These are phyloP conservation scores for Penicillium tannophilum DNA, from an alignment of 495 filamentous ascomycete genomes.

Conservation along the genomic window DNA sequence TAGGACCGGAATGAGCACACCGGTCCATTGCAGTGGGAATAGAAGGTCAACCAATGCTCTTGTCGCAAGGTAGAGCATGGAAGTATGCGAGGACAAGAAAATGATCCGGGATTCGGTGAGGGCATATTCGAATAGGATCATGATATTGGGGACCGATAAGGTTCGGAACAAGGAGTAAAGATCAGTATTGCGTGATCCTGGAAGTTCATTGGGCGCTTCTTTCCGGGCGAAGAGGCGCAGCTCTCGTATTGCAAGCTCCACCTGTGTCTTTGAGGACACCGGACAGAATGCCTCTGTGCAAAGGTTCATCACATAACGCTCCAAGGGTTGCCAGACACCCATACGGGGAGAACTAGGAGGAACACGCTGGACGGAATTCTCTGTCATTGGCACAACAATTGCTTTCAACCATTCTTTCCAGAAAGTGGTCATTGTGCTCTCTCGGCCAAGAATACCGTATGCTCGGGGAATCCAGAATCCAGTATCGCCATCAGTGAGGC, in stretches of 20 bases:
- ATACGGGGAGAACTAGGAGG: conserved; percentile 86
- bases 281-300: conserved; percentile 94
- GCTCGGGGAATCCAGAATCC: conserved; percentile 95
- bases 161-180: conserved; percentile 91
- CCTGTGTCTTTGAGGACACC: conserved; percentile 90
- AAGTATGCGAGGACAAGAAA: conserved; percentile 89
- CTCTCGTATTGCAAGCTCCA: conserved; percentile 88
- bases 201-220: conserved; percentile 91
- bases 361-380: conserved; percentile 79
- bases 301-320: conserved; percentile 96
- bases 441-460: conserved; percentile 89
- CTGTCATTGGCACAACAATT: conserved; percentile 89
- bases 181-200: conserved; percentile 88
- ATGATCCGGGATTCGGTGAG: conserved; percentile 95
- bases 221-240: conserved; percentile 89
- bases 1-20: conserved; percentile 89
- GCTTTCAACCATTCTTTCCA: conserved; percentile 99
- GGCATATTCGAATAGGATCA: conserved; percentile 90
- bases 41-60: conserved; percentile 80
- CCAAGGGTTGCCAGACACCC: conserved; percentile 95
- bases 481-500: conserved; percentile 91
- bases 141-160: conserved; percentile 85
- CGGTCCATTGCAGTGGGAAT: conserved; percentile 89
- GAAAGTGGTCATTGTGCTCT: conserved; percentile 81
- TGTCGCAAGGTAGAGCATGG: conserved; percentile 92